These are phyloP conservation scores for Neurospora sp. DNA, from an alignment of 495 filamentous ascomycete species.

Conservation along the genomic window DNA sequence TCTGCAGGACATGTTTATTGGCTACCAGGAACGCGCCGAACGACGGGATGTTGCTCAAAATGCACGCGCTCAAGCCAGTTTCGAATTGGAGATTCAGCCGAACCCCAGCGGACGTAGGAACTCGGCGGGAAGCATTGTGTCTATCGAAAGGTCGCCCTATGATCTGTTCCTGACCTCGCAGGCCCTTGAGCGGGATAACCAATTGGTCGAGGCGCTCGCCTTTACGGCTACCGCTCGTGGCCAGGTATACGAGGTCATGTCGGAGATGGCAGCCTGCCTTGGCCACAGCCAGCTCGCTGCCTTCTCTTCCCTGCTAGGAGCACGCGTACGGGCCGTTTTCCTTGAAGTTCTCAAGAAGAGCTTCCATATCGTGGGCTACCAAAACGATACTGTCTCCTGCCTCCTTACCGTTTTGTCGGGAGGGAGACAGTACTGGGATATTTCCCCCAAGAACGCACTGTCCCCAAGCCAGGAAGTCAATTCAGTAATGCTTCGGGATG, in stretches of 20 bases:
- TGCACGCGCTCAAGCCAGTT: slow-evolving; percentile 47
- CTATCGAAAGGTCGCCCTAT: slow-evolving; percentile 38
- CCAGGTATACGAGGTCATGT: slow-evolving; percentile 52
- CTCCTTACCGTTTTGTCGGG: slow-evolving; percentile 50
- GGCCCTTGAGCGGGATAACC: slow-evolving; percentile 28
- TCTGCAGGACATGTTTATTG: slow-evolving; percentile 53
- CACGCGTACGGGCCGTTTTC: slow-evolving; percentile 47
- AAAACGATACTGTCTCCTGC: slow-evolving; percentile 51
- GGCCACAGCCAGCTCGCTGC: slow-evolving; percentile 35
- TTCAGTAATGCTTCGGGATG: slow-evolving; percentile 43
- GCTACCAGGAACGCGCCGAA: slow-evolving; percentile 47
- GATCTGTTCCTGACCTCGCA: slow-evolving; percentile 36
- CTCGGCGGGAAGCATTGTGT: slow-evolving; percentile 40
- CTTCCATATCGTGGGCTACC: slow-evolving; percentile 51
- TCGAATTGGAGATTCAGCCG: slow-evolving; percentile 32
- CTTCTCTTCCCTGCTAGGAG: slow-evolving; percentile 35
- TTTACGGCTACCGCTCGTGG: slow-evolving; percentile 42
- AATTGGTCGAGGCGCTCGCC: slow-evolving; percentile 29
- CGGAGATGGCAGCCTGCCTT: slow-evolving; percentile 41
- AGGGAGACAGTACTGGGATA: slow-evolving; percentile 45
- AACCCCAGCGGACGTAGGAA: slow-evolving; percentile 31
- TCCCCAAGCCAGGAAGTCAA: slow-evolving; percentile 37
- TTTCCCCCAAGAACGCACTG: slow-evolving; percentile 23
- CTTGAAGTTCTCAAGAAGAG: slow-evolving; percentile 55
- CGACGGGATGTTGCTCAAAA: slow-evolving; percentile 52